Percentiles rank a stretch among this genome's conserved stretches.
phyloP scores from a whole-genome alignment of 805 yeast species.

The Wickerhamiella kazuoi region DNA sequence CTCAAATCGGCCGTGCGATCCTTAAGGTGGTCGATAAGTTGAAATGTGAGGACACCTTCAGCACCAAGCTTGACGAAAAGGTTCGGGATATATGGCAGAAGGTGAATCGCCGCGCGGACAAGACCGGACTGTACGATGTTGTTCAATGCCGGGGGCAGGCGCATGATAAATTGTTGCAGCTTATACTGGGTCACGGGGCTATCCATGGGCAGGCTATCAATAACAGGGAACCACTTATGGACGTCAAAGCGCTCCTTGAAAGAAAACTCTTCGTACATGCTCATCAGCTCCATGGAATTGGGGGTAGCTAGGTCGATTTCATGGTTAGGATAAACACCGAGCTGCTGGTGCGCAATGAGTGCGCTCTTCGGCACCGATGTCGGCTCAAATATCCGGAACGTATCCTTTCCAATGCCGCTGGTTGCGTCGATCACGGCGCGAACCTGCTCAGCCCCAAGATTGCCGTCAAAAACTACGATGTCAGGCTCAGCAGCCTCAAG shows the following conservation, averaged over 20 bases:
- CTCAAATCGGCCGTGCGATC: slow-evolving; percentile 15
- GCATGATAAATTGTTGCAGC: slow-evolving; percentile 13
- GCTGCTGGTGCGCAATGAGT: slow-evolving; percentile 24
- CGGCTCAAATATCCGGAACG: slow-evolving; percentile 43
- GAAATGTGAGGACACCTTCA: slow-evolving; percentile 37
- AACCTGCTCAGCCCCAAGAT: slow-evolving; percentile 32
- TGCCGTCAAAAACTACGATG: slow-evolving; percentile 48
- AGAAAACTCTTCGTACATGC: slow-evolving; percentile 35
- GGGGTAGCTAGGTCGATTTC: slow-evolving; percentile 40
- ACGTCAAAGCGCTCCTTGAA: slow-evolving; percentile 30
- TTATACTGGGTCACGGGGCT: slow-evolving; percentile 16
- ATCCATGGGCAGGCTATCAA: slow-evolving; percentile 39
- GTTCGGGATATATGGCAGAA: slow-evolving; percentile 59
- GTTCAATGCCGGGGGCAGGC: slow-evolving; percentile 15
- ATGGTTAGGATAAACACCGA: slow-evolving; percentile 33
- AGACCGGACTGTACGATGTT: slow-evolving; percentile 20
- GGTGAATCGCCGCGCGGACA: slow-evolving; percentile 48
- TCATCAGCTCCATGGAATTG: slow-evolving; percentile 41
- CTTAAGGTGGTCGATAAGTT: slow-evolving; percentile 18
- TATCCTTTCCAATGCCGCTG: neutral
- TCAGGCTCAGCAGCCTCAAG: slow-evolving; percentile 29
- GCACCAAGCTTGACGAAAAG: slow-evolving; percentile 50
- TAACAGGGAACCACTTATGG: slow-evolving; percentile 55
- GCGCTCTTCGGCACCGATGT: slow-evolving; percentile 52
- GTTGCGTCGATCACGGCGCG: slow-evolving; percentile 20